Evolutionary conservation across 2,329 filamentous ascomycete species (phyloP).

Genomic region (Fusarium nodosum): DNA sequence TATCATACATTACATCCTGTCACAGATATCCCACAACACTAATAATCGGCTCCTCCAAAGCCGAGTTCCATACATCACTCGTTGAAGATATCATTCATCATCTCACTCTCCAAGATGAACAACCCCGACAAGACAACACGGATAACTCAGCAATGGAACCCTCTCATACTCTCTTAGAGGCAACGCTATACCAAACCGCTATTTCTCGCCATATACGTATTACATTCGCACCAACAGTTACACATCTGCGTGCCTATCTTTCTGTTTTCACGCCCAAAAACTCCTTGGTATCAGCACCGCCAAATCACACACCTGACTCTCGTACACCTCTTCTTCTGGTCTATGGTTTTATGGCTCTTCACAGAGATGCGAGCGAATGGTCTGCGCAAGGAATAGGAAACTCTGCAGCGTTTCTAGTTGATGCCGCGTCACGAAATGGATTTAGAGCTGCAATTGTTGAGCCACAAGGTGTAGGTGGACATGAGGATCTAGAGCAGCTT

Average conservation of each 20-base stretch:
- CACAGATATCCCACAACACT: conserved; percentile 73
- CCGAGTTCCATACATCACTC: conserved; percentile 74
- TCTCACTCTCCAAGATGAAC: conserved; percentile 18
- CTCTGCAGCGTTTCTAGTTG: conserved; percentile 73
- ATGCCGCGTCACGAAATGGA: conserved; percentile 65
- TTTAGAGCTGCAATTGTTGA: conserved; percentile 65
- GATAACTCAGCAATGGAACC: conserved; percentile 1
- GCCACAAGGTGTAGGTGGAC: conserved; percentile 52
- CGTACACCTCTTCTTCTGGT: conserved; percentile 66
- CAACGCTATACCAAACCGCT: conserved; percentile 77
- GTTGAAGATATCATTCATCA: conserved; percentile 59
- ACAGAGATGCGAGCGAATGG: conserved; percentile 78
- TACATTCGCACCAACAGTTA: conserved; percentile 80
- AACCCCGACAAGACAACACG: conserved; percentile 3
- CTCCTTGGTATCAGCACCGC: conserved; percentile 57
- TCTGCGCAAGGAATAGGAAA: conserved; percentile 78
- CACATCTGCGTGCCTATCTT: conserved; percentile 82
- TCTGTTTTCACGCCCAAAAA: conserved; percentile 64
- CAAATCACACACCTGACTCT: conserved; percentile 38
- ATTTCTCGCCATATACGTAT: conserved; percentile 77
- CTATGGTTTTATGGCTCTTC: conserved; percentile 75
- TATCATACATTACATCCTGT: conserved; percentile 72
- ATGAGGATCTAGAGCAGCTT: conserved; percentile 55
- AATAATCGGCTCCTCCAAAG: conserved; percentile 76
- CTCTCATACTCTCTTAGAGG: conserved; percentile 62